phyloP scores from a whole-genome alignment of 352 stramenopile species.

The Phytopythium ostracodes region DNA sequence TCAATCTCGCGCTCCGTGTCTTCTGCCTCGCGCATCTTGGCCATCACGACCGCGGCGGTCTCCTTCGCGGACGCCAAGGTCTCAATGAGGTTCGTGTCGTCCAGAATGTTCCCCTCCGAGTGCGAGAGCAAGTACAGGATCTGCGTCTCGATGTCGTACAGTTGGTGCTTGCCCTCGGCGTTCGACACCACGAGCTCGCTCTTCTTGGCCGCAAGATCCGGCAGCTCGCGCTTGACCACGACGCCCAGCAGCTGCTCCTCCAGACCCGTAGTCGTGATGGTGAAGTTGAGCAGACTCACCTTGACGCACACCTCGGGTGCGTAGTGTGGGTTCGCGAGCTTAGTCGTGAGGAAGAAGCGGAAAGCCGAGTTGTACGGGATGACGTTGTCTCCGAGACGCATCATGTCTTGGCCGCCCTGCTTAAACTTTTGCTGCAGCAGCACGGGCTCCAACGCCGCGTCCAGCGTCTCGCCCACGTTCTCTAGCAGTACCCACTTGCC shows the following conservation, averaged over 20 bases:
- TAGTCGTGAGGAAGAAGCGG: slow-evolving; percentile 91
- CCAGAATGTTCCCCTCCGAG: slow-evolving; percentile 90
- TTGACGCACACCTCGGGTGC: slow-evolving; percentile 90
- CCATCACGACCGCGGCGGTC: slow-evolving; percentile 73
- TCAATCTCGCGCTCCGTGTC: slow-evolving; percentile 91
- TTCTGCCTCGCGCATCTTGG: slow-evolving; percentile 89
- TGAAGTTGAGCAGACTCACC: slow-evolving; percentile 92
- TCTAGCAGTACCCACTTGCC: slow-evolving; percentile 90
- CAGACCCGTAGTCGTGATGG: slow-evolving; percentile 89
- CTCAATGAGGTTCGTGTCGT: slow-evolving; percentile 92
- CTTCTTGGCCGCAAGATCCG: slow-evolving; percentile 89
- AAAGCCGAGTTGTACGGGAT: slow-evolving; percentile 91
- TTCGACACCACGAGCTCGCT: slow-evolving; percentile 89
- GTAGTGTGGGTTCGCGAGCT: slow-evolving; percentile 92
- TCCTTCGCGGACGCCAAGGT: slow-evolving; percentile 82
- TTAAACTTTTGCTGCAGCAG: slow-evolving; percentile 92
- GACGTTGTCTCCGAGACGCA: slow-evolving; percentile 88
- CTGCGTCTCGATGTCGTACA: slow-evolving; percentile 92
- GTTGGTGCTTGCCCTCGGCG: slow-evolving; percentile 81
- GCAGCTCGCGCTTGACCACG: slow-evolving; percentile 87
- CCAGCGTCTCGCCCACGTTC: slow-evolving; percentile 84
- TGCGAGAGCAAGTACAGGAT: slow-evolving; percentile 90
- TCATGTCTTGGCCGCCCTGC: slow-evolving; percentile 90
- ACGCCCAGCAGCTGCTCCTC: slow-evolving; percentile 90
- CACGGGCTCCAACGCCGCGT: slow-evolving; percentile 89